These are phyloP conservation scores for Neurospora sp. DNA, from an alignment of 495 filamentous ascomycete species.

Conservation along the genomic window DNA sequence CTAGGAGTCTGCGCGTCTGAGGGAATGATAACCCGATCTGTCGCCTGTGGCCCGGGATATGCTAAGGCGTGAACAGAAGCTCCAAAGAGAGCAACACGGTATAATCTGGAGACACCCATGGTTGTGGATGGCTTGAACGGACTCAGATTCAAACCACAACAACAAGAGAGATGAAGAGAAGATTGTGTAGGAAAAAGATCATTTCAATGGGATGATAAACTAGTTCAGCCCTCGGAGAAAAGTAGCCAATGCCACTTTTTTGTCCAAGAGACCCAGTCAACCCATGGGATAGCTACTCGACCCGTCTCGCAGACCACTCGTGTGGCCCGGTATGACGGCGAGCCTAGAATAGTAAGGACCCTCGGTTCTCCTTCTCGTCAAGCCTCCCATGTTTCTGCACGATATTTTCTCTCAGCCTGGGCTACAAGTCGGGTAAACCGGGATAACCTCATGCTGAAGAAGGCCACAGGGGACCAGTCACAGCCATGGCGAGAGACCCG, in stretches of 20 bases:
- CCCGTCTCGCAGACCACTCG: neutral
- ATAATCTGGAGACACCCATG: conserved; percentile 7
- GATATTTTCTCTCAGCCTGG: neutral
- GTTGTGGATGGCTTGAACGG: neutral
- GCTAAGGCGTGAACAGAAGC: conserved; percentile 25
- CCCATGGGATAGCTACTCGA: neutral
- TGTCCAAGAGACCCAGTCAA: neutral
- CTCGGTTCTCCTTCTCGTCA: neutral
- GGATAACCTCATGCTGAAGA: neutral
- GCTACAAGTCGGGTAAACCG: neutral
- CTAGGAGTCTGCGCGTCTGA: conserved; percentile 10
- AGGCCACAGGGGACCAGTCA: neutral
- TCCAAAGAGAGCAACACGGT: conserved; percentile 19
- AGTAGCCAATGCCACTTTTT: neutral
- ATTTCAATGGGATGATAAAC: neutral
- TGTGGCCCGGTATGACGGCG: neutral
- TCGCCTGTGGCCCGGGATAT: conserved; percentile 24
- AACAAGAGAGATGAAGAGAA: neutral
- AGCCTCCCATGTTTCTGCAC: neutral
- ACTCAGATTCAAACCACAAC: neutral
- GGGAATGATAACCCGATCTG: conserved; percentile 13
- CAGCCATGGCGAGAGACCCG: neutral
- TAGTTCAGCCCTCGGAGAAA: neutral
- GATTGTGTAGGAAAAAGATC: neutral
- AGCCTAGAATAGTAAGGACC: neutral